phyloP scores from a whole-genome alignment of 1,139 yeast genomes.

The Hyphopichia burtonii region DNA sequence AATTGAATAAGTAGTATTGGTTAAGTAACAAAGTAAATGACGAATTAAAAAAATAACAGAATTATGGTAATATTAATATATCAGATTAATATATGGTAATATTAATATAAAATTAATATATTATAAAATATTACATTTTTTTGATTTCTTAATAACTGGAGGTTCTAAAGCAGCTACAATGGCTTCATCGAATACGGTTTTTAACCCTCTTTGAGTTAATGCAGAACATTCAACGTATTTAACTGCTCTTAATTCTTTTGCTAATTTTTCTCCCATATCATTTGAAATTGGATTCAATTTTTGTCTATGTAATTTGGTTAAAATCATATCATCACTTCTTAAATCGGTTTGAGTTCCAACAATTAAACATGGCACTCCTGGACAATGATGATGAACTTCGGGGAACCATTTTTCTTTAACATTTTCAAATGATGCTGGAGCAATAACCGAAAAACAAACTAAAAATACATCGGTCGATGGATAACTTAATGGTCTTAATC shows the following conservation, averaged over 20 bases:
- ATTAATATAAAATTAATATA: too few relatives aligned
- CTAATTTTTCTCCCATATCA: conserved; percentile 89
- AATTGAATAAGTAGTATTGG: not conserved
- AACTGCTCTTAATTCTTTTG: conserved; percentile 91
- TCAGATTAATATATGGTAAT: too few relatives aligned
- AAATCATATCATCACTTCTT: conserved; percentile 87
- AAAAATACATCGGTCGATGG: conserved; percentile 96
- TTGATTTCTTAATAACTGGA: conserved; percentile 79
- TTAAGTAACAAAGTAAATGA: not conserved
- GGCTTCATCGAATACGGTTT: conserved; percentile 95
- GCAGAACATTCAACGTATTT: conserved; percentile 98
- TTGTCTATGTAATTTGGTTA: conserved; percentile 87
- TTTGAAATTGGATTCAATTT: conserved; percentile 82
- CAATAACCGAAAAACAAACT: conserved; percentile 91
- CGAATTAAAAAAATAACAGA: not conserved
- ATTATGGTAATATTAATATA: too few relatives aligned
- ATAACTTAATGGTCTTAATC: conserved; percentile 92
- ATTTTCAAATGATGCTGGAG: conserved; percentile 97
- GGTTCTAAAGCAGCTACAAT: conserved; percentile 95
- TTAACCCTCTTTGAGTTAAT: conserved; percentile 93
- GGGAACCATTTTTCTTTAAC: conserved; percentile 99
- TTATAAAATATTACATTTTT: conserved; percentile 78
- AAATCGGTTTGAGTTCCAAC: conserved; percentile 96
- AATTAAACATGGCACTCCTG: conserved; percentile 93
- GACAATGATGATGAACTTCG: conserved; percentile 97